phyloP scores from a whole-genome alignment of 192 early-diverging fungal genomes.

The Coemansia sp. region DNA sequence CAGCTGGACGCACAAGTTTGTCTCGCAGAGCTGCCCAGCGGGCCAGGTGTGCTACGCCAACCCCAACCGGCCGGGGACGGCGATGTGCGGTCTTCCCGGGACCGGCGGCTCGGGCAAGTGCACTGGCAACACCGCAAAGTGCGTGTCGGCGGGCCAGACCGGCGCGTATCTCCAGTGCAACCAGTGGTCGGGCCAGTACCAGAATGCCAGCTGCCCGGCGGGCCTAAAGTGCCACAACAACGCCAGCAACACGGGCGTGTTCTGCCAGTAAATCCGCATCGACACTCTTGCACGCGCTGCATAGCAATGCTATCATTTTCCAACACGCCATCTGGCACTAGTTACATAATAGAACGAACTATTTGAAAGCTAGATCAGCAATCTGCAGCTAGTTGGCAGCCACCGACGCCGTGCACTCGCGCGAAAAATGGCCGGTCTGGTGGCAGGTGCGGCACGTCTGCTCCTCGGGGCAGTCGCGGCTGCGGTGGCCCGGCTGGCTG shows the following conservation, averaged over 20 bases:
- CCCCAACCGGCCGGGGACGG: slow-evolving; percentile 24
- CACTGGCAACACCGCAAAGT: slow-evolving; percentile 43
- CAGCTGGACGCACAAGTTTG: slow-evolving; percentile 26
- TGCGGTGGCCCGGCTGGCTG: slow-evolving; percentile 44
- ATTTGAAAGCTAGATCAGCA: background rate
- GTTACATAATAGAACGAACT: background rate
- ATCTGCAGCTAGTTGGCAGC: background rate
- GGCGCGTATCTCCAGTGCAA: slow-evolving; percentile 38
- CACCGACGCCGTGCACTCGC: slow-evolving; percentile 21
- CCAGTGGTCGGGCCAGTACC: slow-evolving; percentile 40
- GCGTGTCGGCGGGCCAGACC: slow-evolving; percentile 25
- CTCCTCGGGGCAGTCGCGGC: slow-evolving; percentile 40
- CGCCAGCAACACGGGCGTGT: slow-evolving; percentile 32
- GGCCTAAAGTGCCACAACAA: slow-evolving; percentile 46
- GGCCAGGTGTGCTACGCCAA: slow-evolving; percentile 40
- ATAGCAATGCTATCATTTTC: background rate
- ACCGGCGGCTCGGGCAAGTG: slow-evolving; percentile 31
- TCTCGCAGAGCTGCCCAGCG: slow-evolving; percentile 15
- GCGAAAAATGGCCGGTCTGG: slow-evolving; percentile 29
- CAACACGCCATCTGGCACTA: background rate
- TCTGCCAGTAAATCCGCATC: slow-evolving; percentile 34
- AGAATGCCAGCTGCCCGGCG: slow-evolving; percentile 23
- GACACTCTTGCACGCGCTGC: background rate
- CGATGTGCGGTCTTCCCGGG: slow-evolving; percentile 35
- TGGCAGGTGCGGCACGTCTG: slow-evolving; percentile 47